Evolutionary conservation across 2,329 filamentous ascomycete species (phyloP).

Genomic region (Fusarium cicatricum): DNA sequence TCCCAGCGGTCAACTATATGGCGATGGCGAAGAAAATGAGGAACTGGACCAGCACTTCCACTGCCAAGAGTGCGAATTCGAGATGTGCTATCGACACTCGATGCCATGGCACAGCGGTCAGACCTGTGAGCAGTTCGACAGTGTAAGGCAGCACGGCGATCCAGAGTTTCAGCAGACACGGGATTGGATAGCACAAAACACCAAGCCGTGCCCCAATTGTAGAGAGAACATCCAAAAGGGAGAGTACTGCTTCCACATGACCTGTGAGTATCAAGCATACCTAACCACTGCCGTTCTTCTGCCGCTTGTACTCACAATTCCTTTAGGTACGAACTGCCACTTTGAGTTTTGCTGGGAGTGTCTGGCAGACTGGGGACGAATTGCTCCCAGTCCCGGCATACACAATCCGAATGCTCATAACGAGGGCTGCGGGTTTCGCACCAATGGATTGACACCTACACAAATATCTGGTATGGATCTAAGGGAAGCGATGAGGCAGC

Average conservation of each 20-base stretch:
- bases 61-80: slow-evolving; percentile 13
- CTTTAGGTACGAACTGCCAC: slow-evolving; percentile 5
- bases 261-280: not conserved
- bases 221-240: slow-evolving; percentile 10
- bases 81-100: slow-evolving; percentile 15
- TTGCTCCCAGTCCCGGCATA: not conserved
- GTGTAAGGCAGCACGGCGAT: not conserved
- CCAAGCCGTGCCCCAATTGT: slow-evolving; percentile 14
- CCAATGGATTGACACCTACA: slow-evolving; percentile 8
- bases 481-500: too few species aligned
- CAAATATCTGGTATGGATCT: slow-evolving; percentile 2
- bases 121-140: slow-evolving; percentile 1
- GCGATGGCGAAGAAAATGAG: not conserved
- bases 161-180: slow-evolving; percentile 2
- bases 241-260: slow-evolving; percentile 18
- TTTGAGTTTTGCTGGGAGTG: slow-evolving; percentile 23
- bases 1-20: slow-evolving; percentile 14
- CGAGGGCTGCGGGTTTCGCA: slow-evolving; percentile 8
- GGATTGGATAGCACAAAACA: slow-evolving; percentile 3
- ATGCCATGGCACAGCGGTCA: slow-evolving; percentile 12
- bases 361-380: slow-evolving; percentile 16
- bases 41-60: not conserved
- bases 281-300: not conserved
- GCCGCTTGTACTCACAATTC: not conserved
- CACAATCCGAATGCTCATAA: slow-evolving; percentile 14